These are phyloP conservation scores for Tilletia walkeri DNA, from an alignment of 1,284 basidiomycete species.

Conservation along the genomic window DNA sequence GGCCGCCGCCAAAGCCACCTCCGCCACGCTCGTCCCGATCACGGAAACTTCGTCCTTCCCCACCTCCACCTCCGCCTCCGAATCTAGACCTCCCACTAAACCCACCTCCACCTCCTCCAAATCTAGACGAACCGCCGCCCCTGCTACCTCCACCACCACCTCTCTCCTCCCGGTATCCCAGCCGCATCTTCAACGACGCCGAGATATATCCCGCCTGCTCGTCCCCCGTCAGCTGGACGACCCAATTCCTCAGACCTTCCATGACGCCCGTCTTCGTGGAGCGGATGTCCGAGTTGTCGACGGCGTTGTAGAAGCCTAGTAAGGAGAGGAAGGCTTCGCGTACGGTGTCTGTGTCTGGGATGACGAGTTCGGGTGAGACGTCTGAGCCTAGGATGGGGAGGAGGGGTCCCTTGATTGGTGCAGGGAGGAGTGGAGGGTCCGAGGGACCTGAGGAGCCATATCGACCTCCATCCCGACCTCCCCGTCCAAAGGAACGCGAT, in stretches of 20 bases:
- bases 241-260: constrained; percentile 38
- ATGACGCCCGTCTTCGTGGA: constrained; percentile 29
- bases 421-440: background rate
- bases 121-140: background rate
- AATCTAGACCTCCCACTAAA: constrained; percentile 24
- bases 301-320: constrained; percentile 40
- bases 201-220: constrained; percentile 32
- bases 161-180: constrained; percentile 25
- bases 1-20: background rate
- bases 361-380: background rate
- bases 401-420: background rate
- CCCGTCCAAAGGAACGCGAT: too few species aligned
- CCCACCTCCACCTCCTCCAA: background rate
- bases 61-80: constrained; percentile 27
- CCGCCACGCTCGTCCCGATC: background rate
- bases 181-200: constrained; percentile 29
- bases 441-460: background rate
- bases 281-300: constrained; percentile 30
- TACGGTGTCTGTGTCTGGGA: constrained; percentile 12
- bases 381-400: background rate
- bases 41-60: background rate
- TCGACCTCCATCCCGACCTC: background rate
- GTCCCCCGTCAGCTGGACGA: constrained; percentile 27
- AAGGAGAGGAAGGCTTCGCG: constrained; percentile 23
- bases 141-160: background rate